Conservation (phyloP, 768 basidiomycete species). For the Pluteus cervinus region DNA sequence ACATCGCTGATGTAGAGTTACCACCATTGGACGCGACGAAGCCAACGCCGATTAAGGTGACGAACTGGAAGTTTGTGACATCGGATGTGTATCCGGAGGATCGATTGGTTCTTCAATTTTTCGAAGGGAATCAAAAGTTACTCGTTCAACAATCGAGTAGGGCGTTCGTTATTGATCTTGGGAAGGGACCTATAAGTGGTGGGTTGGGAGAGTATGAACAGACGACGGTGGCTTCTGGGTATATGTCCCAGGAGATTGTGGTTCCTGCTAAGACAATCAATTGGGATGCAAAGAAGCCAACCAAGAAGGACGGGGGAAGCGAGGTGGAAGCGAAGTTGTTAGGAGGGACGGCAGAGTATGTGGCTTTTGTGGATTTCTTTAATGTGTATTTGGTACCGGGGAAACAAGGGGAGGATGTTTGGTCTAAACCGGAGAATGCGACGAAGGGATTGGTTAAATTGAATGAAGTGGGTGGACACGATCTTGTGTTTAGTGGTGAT, state of each 20-base stretch:
- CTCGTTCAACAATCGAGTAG: conserved; percentile 52
- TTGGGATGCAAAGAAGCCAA: conserved; percentile 11
- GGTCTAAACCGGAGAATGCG: conserved; percentile 68
- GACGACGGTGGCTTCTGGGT: conserved; percentile 44
- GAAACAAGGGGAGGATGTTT: conserved; percentile 39
- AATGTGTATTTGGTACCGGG: conserved; percentile 57
- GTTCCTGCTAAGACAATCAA: conserved; percentile 30
- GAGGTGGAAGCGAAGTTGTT: too few relatives aligned
- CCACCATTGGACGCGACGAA: conserved; percentile 24
- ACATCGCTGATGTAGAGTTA: conserved; percentile 53
- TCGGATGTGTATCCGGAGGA: conserved; percentile 42
- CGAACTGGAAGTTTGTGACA: conserved; percentile 44
- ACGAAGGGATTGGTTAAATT: conserved; percentile 54
- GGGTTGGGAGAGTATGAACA: conserved; percentile 42
- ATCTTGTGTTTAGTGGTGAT: conserved; percentile 56
- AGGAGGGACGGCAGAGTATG: conserved; percentile 31
- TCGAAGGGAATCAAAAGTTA: conserved; percentile 45
- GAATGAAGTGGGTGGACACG: conserved; percentile 72
- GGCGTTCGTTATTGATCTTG: conserved; percentile 41
- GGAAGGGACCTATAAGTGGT: conserved; percentile 29
- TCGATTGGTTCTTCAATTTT: conserved; percentile 47
- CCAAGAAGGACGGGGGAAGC: conserved; percentile 8
- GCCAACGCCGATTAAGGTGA: conserved; percentile 29
- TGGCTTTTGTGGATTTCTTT: conserved; percentile 67
- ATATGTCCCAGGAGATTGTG: conserved; percentile 51